These are phyloP conservation scores for Parascedosporium putredinis DNA, from an alignment of 2,329 filamentous ascomycete genomes.

Conservation along the genomic window DNA sequence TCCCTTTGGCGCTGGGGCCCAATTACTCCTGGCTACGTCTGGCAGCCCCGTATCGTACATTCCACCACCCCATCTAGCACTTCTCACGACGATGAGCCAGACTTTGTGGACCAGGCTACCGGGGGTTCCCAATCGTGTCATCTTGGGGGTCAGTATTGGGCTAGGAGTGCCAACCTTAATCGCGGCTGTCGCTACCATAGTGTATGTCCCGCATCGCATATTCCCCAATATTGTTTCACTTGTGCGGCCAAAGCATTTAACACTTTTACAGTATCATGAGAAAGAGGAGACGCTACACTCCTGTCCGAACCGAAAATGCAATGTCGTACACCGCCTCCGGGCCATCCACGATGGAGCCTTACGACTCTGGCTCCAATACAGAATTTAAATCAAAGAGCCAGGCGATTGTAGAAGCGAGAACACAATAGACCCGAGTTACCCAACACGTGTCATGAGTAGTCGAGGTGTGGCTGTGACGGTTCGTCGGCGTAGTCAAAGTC, in stretches of 20 bases:
- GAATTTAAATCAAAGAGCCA: too few relatives aligned
- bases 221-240: not conserved
- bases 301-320: not conserved
- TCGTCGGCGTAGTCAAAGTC: too few relatives aligned
- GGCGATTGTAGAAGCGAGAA: too few relatives aligned
- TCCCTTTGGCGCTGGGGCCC: constrained; percentile 30
- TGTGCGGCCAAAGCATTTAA: not conserved
- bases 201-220: constrained; percentile 18
- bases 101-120: constrained; percentile 13
- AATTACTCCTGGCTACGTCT: constrained; percentile 25
- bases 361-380: not conserved
- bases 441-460: too few relatives aligned
- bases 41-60: constrained; percentile 35
- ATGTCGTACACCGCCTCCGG: not conserved
- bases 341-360: not conserved
- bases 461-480: too few relatives aligned
- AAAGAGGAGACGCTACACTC: not conserved
- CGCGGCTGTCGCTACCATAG: constrained; percentile 17
- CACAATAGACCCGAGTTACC: too few relatives aligned
- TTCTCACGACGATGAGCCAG: constrained; percentile 3
- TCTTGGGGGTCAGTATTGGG: constrained; percentile 38
- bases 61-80: constrained; percentile 19
- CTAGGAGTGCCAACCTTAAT: constrained; percentile 29
- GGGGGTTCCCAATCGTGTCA: constrained; percentile 31
- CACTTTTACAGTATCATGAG: not conserved